Evolutionary conservation across 768 basidiomycete genomes (phyloP).

Genomic region (Tylopilus balloui): DNA sequence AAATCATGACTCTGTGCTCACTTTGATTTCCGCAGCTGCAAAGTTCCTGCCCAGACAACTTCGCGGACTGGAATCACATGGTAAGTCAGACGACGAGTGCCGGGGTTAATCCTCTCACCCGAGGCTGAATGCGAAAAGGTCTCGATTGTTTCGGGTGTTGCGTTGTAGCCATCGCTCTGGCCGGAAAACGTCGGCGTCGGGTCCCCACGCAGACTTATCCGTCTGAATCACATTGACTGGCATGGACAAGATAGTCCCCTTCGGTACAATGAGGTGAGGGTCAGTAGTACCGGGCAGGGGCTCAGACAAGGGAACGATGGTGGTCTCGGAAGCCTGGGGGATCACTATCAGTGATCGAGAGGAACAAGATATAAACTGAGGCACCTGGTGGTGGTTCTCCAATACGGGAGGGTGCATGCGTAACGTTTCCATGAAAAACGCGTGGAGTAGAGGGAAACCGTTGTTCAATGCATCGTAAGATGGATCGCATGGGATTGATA

Average conservation of each 20-base stretch:
- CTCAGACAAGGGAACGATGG: constrained; percentile 50
- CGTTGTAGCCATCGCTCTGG: constrained; percentile 60
- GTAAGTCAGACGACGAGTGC: constrained; percentile 8
- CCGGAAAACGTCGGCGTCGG: constrained; percentile 51
- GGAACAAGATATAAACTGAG: neutral
- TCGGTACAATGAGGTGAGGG: constrained; percentile 45
- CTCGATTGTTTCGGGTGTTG: constrained; percentile 35
- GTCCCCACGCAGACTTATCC: constrained; percentile 54
- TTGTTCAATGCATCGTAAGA: constrained; percentile 49
- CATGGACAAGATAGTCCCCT: constrained; percentile 51
- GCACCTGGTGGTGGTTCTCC: constrained; percentile 62
- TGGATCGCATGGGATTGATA: constrained; percentile 42
- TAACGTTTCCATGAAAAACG: constrained; percentile 57
- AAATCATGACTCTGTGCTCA: constrained; percentile 18
- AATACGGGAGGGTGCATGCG: constrained; percentile 58
- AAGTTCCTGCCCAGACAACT: constrained; percentile 59
- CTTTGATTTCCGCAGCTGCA: constrained; percentile 58
- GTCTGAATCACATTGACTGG: constrained; percentile 56
- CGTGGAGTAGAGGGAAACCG: constrained; percentile 52
- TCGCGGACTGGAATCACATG: constrained; percentile 43
- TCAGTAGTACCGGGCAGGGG: constrained; percentile 45
- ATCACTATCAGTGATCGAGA: constrained; percentile 3
- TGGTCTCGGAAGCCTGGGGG: constrained; percentile 46
- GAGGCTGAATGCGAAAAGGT: constrained; percentile 54
- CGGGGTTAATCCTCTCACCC: constrained; percentile 37